A percentile compares a stretch with the other conserved stretches of the same genome.
Evolutionary conservation across 1,284 basidiomycete genomes (phyloP).

Genomic region (Moesziomyces antarcticus): DNA sequence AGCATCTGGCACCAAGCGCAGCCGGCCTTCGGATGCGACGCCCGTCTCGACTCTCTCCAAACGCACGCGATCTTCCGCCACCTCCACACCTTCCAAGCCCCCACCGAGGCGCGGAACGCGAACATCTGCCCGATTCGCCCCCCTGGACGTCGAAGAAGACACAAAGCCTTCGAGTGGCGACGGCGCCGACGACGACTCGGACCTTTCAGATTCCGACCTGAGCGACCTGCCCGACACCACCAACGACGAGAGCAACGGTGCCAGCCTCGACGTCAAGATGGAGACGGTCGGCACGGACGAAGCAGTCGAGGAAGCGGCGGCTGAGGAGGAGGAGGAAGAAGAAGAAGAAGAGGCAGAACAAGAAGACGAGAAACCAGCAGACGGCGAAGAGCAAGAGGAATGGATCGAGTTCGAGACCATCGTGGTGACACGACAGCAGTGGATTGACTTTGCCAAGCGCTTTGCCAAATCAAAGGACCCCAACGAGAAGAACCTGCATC

Average conservation of each 20-base stretch:
- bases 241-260: conserved; percentile 6
- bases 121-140: conserved; percentile 39
- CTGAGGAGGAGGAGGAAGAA: conserved; percentile 26
- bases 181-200: conserved; percentile 13
- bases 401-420: conserved; percentile 72
- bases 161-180: conserved; percentile 16
- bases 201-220: conserved; percentile 57
- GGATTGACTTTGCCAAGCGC: conserved; percentile 78
- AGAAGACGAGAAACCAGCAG: conserved; percentile 53
- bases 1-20: conserved; percentile 70
- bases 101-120: conserved; percentile 37
- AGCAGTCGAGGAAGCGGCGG: conserved; percentile 52
- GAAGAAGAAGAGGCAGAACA: conserved; percentile 48
- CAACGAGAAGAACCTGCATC: conserved; percentile 80
- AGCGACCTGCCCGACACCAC: conserved; percentile 54
- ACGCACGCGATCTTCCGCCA: conserved; percentile 33
- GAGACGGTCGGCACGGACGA: conserved; percentile 48
- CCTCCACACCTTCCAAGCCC: conserved; percentile 31
- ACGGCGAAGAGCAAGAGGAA: conserved; percentile 62
- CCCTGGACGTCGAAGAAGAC: conserved; percentile 23
- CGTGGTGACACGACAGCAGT: conserved; percentile 74
- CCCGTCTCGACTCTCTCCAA: conserved; percentile 35
- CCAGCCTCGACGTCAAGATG: conserved; percentile 20
- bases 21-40: conserved; percentile 68
- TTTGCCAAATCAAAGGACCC: conserved; percentile 82